Evolutionary conservation across 2,329 filamentous ascomycete species (phyloP).

Genomic region (Plenodomus lindquistii): DNA sequence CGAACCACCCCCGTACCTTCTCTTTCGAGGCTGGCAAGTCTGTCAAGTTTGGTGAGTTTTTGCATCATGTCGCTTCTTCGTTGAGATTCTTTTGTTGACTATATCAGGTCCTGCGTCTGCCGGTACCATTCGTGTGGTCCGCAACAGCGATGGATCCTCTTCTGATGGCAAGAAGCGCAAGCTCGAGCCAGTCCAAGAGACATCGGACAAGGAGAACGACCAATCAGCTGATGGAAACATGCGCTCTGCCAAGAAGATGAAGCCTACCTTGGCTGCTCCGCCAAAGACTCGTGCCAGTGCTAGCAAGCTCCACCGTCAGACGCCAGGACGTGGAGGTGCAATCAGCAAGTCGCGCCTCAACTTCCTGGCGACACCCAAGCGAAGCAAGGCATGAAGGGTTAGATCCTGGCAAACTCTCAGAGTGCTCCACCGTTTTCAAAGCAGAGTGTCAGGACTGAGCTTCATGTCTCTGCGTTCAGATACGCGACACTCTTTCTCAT

Average conservation of each 20-base stretch:
- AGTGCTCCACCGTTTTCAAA: neutral
- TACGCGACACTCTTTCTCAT: neutral
- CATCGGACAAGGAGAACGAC: constrained; percentile 51
- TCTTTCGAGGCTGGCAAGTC: constrained; percentile 53
- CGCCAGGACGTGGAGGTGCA: constrained; percentile 31
- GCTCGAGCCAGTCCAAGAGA: constrained; percentile 42
- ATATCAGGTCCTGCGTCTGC: constrained; percentile 37
- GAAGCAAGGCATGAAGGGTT: constrained; percentile 27
- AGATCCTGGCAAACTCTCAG: neutral
- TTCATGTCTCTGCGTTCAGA: neutral
- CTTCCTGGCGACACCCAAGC: constrained; percentile 46
- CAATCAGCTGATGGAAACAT: constrained; percentile 31
- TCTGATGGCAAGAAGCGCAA: constrained; percentile 50
- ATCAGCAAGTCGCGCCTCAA: constrained; percentile 45
- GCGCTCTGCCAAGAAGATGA: constrained; percentile 42
- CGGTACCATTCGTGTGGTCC: constrained; percentile 49
- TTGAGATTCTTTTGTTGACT: neutral
- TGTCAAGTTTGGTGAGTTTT: constrained; percentile 46
- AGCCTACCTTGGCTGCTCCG: constrained; percentile 22
- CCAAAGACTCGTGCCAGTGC: constrained; percentile 34
- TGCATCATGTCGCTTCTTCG: neutral
- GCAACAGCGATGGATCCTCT: constrained; percentile 48
- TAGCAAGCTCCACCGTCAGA: constrained; percentile 38
- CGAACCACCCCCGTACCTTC: constrained; percentile 48
- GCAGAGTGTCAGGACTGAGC: neutral